These are phyloP conservation scores for Verticillium isaacii DNA, from an alignment of 2,329 filamentous ascomycete species.

Conservation along the genomic window DNA sequence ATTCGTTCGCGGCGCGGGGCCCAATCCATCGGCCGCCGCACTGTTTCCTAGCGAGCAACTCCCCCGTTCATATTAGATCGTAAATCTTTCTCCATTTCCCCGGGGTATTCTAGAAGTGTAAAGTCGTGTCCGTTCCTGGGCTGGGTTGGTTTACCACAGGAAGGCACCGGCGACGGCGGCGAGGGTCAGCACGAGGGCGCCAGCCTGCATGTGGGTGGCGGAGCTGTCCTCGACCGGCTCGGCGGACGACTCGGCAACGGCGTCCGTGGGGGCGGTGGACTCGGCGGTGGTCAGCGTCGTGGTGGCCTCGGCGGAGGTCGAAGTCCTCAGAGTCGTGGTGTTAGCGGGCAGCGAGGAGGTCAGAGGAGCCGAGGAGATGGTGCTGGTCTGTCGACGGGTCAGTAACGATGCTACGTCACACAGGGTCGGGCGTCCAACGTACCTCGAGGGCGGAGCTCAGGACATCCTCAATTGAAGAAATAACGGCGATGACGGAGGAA, in stretches of 20 bases:
- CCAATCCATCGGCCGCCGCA: background rate
- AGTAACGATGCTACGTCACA: background rate
- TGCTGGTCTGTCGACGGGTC: background rate
- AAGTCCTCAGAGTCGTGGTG: background rate
- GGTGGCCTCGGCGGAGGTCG: background rate
- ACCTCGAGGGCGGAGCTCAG: background rate
- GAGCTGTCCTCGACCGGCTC: constrained; percentile 9
- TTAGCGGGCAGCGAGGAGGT: background rate
- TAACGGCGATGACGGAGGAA: background rate
- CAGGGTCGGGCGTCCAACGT: background rate
- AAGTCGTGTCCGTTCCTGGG: background rate
- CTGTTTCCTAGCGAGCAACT: background rate
- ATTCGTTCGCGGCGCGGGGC: background rate
- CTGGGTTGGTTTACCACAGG: constrained; percentile 3
- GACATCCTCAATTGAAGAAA: background rate
- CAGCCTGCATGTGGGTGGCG: constrained; percentile 1
- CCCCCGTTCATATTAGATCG: background rate
- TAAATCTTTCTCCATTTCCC: background rate
- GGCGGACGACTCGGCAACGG: constrained; percentile 12
- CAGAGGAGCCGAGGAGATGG: background rate
- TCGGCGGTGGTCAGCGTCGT: constrained; percentile 28
- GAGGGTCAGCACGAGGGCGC: constrained; percentile 3
- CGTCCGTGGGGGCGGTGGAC: constrained; percentile 28
- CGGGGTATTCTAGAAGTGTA: background rate
- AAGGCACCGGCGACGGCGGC: constrained; percentile 7